Percentiles rank a stretch among this genome's conserved stretches.
Conservation (phyloP, 768 basidiomycete species). For the Leucosporidium creatinivorum region DNA sequence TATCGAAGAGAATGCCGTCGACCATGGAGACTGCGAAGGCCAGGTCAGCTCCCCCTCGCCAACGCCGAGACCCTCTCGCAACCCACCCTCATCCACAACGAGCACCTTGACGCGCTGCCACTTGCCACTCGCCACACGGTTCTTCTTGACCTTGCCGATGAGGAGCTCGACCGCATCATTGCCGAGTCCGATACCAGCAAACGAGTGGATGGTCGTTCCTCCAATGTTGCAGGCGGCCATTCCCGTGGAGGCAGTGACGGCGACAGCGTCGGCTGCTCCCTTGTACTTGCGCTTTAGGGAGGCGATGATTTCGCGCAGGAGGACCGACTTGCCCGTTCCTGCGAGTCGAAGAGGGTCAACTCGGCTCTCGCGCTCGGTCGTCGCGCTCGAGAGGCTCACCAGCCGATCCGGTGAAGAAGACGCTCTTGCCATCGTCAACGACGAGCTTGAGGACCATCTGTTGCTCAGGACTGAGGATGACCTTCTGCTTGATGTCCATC, state of each 20-base stretch:
- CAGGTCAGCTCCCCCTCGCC: no score
- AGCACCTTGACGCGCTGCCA: conserved; percentile 82
- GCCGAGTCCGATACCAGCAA: conserved; percentile 86
- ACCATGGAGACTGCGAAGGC: conserved; percentile 80
- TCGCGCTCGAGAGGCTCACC: conserved; percentile 52
- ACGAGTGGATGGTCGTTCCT: conserved; percentile 89
- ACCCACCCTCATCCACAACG: conserved; percentile 77
- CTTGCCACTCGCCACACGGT: conserved; percentile 68
- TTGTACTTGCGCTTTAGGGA: conserved; percentile 54
- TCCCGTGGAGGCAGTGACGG: conserved; percentile 91
- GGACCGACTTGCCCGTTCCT: conserved; percentile 96
- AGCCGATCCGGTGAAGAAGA: conserved; percentile 97
- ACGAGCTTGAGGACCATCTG: conserved; percentile 73
- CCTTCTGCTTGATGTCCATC: conserved; percentile 43
- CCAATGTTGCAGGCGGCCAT: conserved; percentile 98
- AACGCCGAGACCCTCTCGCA: neutral
- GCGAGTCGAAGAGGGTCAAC: neutral
- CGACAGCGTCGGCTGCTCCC: conserved; percentile 50
- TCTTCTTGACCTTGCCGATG: conserved; percentile 57
- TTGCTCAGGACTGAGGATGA: conserved; percentile 79
- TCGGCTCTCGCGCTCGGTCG: neutral
- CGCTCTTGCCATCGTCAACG: conserved; percentile 54
- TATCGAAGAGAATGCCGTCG: conserved; percentile 72
- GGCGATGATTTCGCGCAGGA: conserved; percentile 83
- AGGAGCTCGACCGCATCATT: conserved; percentile 58